These are phyloP conservation scores for Diaporthe eres DNA, from an alignment of 2,329 filamentous ascomycete genomes.

Conservation along the genomic window DNA sequence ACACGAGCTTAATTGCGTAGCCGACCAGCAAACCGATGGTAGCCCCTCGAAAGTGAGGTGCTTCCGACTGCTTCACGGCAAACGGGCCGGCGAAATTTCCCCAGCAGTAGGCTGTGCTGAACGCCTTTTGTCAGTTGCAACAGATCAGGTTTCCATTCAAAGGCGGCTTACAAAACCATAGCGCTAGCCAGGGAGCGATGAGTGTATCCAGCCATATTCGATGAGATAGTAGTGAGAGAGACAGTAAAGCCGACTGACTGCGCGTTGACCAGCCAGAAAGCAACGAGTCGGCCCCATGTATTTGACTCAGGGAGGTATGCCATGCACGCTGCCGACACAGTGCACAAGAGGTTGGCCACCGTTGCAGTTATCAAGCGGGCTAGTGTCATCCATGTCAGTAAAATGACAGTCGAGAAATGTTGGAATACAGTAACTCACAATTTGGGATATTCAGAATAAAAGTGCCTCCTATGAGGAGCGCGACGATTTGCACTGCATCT, in stretches of 20 bases:
- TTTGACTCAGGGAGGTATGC: neutral
- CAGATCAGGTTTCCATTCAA: no score
- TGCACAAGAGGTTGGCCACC: neutral
- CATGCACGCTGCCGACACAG: neutral
- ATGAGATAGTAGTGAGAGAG: neutral
- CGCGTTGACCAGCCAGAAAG: neutral
- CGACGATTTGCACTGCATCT: constrained; percentile 51
- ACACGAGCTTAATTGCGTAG: neutral
- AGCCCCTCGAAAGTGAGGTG: neutral
- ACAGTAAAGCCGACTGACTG: neutral
- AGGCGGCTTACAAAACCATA: neutral
- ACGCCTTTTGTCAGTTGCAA: no score
- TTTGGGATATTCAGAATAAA: neutral
- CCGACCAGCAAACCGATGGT: neutral
- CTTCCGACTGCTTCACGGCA: neutral
- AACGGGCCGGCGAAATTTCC: neutral
- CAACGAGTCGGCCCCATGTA: neutral
- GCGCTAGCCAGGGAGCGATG: neutral
- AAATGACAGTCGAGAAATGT: no score
- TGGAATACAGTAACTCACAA: neutral
- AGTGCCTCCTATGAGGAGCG: neutral
- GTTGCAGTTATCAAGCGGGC: neutral
- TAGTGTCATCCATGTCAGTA: neutral
- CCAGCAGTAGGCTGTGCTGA: neutral
- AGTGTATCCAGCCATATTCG: neutral